Evolutionary conservation across 805 yeast species (phyloP).

Genomic region (Saccharomyces paradoxus): DNA sequence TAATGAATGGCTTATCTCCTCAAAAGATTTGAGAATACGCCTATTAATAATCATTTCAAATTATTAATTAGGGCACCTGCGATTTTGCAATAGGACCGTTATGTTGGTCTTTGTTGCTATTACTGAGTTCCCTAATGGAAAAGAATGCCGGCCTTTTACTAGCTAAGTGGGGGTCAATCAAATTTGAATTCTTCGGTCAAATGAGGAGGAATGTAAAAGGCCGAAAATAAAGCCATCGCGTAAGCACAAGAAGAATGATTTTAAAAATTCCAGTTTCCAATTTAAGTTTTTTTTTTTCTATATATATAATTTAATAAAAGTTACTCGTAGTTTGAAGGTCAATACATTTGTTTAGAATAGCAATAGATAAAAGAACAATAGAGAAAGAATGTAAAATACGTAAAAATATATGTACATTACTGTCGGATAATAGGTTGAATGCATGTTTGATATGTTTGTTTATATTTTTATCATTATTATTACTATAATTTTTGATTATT

Average conservation of each 20-base stretch:
- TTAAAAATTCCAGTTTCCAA: background rate
- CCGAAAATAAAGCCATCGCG: background rate
- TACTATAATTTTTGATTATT: background rate
- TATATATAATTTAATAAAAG: background rate
- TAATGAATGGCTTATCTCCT: conserved; percentile 7
- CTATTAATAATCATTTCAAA: conserved; percentile 9
- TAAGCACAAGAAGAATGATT: background rate
- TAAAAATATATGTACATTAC: background rate
- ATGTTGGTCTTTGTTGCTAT: background rate
- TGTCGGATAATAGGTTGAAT: background rate
- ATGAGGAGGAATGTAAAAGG: background rate
- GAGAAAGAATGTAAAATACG: background rate
- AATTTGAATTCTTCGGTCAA: background rate
- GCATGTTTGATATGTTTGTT: background rate
- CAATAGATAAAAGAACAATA: background rate
- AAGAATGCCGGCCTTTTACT: background rate
- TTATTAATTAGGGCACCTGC: background rate
- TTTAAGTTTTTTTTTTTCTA: background rate
- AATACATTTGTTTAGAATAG: background rate
- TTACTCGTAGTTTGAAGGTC: background rate
- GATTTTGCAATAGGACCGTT: background rate
- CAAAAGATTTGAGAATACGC: conserved; percentile 9
- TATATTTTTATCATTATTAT: background rate
- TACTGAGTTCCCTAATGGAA: background rate
- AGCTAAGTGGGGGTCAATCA: background rate